Base-by-base conservation (phyloP, 176 grass and related monocot species). In the Tillandsia fasciculata region DNA sequence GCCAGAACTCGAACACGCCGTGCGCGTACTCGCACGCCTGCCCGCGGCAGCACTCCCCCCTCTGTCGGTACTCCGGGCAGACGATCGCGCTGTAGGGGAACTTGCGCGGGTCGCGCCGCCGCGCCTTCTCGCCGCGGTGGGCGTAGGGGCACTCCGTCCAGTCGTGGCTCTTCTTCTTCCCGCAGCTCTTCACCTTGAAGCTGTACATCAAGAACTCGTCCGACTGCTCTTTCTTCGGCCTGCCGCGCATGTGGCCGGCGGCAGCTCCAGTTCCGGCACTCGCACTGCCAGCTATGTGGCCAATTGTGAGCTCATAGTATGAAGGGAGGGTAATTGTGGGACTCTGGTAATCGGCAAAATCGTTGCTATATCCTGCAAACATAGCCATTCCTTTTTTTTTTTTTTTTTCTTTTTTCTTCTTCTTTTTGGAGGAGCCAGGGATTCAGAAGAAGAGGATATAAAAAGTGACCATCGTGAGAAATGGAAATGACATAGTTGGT, bases 1-100 rank as follows among this genome's bases (percentile, higher is more conserved):
- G 74, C 74, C 74, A 77, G 74, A 69, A 69, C 74, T 77, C 74
- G 74, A 77, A 77, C 13, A 77, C 74, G n/a, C 74, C 74, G 52
- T 77, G 74, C 9, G 74, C 52, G 65, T 59, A 77, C 74, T 69
- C 74, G 74, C 74, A 77, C 11, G 18, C 49, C 18, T 69, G 74
- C 26, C 74, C 74, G 11, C 74, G 65, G n/a, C 17, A 12, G 74
- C 74, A 77, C 0, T 66, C 17, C 51, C 74, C 52, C 11, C 3
- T 22, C 74, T 69, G 74, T 26, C 65, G 74, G 74, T 68, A 77
- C 65, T 77, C 74, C 3, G 52, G 53, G 65, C 74, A 77, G 9
- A 65, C 64, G 15, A 68, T 53, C 10, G 65, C 74, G 29, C 58
- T 66, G 74, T 69, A 68, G 26, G 65, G 74, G 18, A 68, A 77